phyloP scores from a whole-genome alignment of 2,329 filamentous ascomycete species.

The Fusarium floridanum region DNA sequence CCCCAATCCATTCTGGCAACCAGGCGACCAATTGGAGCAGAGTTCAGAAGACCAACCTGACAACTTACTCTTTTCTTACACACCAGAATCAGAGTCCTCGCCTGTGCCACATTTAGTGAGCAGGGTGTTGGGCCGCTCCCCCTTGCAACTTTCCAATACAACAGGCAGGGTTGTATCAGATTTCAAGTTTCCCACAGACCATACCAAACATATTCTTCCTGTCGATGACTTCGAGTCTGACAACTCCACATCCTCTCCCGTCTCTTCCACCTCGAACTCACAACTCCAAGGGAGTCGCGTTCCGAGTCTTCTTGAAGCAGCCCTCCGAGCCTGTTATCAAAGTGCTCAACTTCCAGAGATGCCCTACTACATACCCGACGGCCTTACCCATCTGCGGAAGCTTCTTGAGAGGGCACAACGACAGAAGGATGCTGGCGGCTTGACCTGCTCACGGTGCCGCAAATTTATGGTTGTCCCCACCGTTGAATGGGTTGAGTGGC shows the following conservation, averaged over 20 bases:
- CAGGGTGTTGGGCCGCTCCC: slow-evolving; percentile 47
- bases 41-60: slow-evolving; percentile 9
- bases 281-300: slow-evolving; percentile 52
- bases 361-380: slow-evolving; percentile 57
- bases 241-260: slow-evolving; percentile 1
- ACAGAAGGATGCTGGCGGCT: slow-evolving; percentile 62
- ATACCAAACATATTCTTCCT: slow-evolving; percentile 36
- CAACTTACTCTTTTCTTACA: slow-evolving; percentile 25
- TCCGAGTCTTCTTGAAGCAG: slow-evolving; percentile 65
- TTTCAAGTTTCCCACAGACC: slow-evolving; percentile 47
- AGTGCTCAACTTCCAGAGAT: slow-evolving; percentile 59
- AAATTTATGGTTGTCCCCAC: slow-evolving; percentile 63
- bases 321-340: slow-evolving; percentile 61
- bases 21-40: slow-evolving; percentile 41
- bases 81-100: not conserved
- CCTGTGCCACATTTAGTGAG: slow-evolving; percentile 41
- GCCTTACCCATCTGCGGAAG: slow-evolving; percentile 55
- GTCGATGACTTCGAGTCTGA: slow-evolving; percentile 37
- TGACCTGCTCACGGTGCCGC: slow-evolving; percentile 65
- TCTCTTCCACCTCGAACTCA: slow-evolving; percentile 17
- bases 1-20: slow-evolving; percentile 73
- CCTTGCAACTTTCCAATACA: slow-evolving; percentile 50
- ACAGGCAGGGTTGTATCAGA: slow-evolving; percentile 47
- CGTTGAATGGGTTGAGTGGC: slow-evolving; percentile 75
- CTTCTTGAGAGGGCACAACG: slow-evolving; percentile 56